phyloP scores from a whole-genome alignment of 495 filamentous ascomycete genomes.

The Penicillium flavigenum region DNA sequence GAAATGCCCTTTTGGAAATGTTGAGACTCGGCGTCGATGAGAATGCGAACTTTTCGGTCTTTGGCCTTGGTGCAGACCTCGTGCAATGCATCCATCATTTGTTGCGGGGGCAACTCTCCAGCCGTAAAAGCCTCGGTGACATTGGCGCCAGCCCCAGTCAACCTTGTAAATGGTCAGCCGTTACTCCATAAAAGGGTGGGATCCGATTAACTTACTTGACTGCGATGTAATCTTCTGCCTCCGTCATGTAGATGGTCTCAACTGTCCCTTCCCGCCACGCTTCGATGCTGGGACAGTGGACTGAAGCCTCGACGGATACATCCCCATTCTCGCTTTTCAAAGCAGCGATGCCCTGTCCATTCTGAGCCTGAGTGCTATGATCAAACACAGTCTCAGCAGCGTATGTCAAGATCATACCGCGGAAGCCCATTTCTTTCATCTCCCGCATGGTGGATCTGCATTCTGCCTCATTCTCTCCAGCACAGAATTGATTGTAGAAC shows the following conservation, averaged over 20 bases:
- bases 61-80: slow-evolving; percentile 39
- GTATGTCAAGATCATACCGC: slow-evolving; percentile 49
- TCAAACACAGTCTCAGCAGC: slow-evolving; percentile 48
- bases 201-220: slow-evolving; percentile 57
- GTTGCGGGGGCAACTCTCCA: slow-evolving; percentile 31
- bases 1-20: slow-evolving; percentile 74
- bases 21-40: slow-evolving; percentile 85
- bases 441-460: slow-evolving; percentile 33
- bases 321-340: slow-evolving; percentile 19
- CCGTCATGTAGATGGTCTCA: slow-evolving; percentile 66
- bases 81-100: slow-evolving; percentile 41
- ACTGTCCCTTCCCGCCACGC: slow-evolving; percentile 70
- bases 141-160: slow-evolving; percentile 32
- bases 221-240: slow-evolving; percentile 73
- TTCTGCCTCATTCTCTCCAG: slow-evolving; percentile 41
- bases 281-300: slow-evolving; percentile 54
- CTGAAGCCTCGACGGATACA: slow-evolving; percentile 2
- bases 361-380: slow-evolving; percentile 30
- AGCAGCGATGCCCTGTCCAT: slow-evolving; percentile 27
- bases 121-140: slow-evolving; percentile 35
- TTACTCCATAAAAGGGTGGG: neutral
- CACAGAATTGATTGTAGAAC: slow-evolving; percentile 50
- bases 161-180: slow-evolving; percentile 19
- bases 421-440: slow-evolving; percentile 43
- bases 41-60: slow-evolving; percentile 61